Evolutionary conservation across 179 eudicot species (phyloP), one percentile per base, ranked within the genome.

Genomic region (Heliamphora pulchella): DNA sequence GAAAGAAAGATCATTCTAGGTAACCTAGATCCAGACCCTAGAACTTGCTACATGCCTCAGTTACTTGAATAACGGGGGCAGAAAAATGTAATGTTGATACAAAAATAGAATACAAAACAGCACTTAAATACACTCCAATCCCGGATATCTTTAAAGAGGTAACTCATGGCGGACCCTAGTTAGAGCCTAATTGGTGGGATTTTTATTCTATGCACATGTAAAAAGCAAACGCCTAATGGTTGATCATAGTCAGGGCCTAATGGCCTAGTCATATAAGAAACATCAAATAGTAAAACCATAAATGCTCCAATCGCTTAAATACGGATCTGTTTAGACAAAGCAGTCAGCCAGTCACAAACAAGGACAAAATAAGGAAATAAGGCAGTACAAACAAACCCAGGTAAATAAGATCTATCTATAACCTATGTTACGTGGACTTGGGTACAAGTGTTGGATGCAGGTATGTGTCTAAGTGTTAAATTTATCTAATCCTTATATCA

Each of bases 191-290:
- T 2, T 31, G 31, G 15, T 17, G 10, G 18, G 15, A 71, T 17
- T 71, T n/a, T 17, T 48, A 5, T 0, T 71, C 5, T 8, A 48
- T 5, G 2, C 74, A 18, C 18, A 46, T 41, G 7, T 1, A 17
- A 69, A 46, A 17, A 10, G 54, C 17, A 47, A 55, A 13, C 74
- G n/a, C 54, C 39, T 70, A 47, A 70, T 47, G 74, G 1, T 1
- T 14, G 54, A n/a, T 47, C 4, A 8, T 70, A 70, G 13, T 17
- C 39, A 3, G 14, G 20, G 51, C 65, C 0, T 61, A 61, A 61
- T 61, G 72, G 20, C 39, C 74, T 47, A 46, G n/a, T n/a, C 55
- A 46, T 14, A 75, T 57, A 51, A 75, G 14, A 75, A 22, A 75
- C 22, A 75, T 74, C 18, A 14, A 7, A 43, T 31, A 11, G 41